A percentile compares a stretch with the other conserved stretches of the same genome.
These are phyloP conservation scores for Globisporangium cystogenes DNA, from an alignment of 352 stramenopile genomes.

Conservation along the genomic window DNA sequence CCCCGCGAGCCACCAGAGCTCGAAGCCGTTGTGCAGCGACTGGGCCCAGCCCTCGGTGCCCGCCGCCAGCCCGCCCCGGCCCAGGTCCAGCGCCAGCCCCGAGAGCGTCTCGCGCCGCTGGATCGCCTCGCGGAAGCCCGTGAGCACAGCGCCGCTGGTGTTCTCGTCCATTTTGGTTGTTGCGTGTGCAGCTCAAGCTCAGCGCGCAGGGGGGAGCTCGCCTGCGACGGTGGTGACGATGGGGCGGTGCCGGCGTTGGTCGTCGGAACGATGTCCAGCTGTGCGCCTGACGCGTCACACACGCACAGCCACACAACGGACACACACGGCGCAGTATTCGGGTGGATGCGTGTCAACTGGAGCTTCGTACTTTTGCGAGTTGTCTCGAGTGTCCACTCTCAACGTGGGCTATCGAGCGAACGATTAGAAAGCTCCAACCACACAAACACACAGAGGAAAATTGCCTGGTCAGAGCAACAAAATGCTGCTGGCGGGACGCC, in stretches of 20 bases:
- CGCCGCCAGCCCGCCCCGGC: background rate
- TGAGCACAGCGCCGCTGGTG: constrained; percentile 37
- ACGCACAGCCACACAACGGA: background rate
- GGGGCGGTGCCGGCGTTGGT: no score
- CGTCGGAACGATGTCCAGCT: background rate
- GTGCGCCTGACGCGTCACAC: constrained; percentile 1
- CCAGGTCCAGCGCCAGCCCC: constrained; percentile 23
- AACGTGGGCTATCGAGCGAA: no score
- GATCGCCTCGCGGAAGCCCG: constrained; percentile 34
- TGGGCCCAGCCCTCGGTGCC: constrained; percentile 26
- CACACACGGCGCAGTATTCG: no score
- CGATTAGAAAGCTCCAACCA: no score
- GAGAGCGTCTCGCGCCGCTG: constrained; percentile 54
- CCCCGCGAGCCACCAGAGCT: constrained; percentile 82
- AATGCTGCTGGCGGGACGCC: background rate
- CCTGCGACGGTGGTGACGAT: no score
- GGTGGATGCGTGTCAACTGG: no score
- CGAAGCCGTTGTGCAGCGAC: constrained; percentile 77
- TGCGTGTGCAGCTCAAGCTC: background rate
- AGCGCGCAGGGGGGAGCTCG: no score
- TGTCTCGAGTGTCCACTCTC: no score
- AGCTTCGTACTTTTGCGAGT: no score
- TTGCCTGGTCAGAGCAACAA: no score
- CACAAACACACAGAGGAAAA: no score
- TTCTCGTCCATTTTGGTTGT: constrained; percentile 55